phyloP scores from a whole-genome alignment of 164 flowering plant genomes.

The Liriodendron chinense region DNA sequence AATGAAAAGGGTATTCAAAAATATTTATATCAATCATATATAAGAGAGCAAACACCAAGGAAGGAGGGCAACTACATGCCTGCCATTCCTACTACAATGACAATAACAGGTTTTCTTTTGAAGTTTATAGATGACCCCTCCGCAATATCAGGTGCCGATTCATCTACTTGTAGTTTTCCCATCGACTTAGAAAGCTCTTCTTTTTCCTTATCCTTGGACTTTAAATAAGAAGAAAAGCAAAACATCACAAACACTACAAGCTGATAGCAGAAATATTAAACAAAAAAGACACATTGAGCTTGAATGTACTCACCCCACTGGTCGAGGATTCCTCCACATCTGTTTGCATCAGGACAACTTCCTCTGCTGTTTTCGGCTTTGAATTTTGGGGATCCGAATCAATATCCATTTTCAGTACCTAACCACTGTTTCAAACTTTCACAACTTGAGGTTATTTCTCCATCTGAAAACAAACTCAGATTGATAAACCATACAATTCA shows the following conservation, averaged over 20 bases:
- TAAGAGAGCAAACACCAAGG: background rate
- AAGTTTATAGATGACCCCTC: constrained; percentile 35
- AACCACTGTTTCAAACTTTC: too few species aligned
- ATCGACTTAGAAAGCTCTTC: constrained; percentile 57
- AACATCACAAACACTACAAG: background rate
- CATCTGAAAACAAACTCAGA: background rate
- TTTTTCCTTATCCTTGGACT: constrained; percentile 37
- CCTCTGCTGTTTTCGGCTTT: constrained; percentile 15
- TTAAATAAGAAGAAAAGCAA: constrained; percentile 6
- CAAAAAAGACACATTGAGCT: background rate
- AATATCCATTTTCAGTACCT: constrained; percentile 28
- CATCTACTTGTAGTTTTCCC: constrained; percentile 52
- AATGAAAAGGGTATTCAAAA: background rate
- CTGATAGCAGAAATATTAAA: background rate
- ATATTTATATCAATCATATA: background rate
- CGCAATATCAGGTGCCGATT: constrained; percentile 30
- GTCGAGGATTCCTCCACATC: constrained; percentile 21
- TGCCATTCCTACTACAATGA: constrained; percentile 95
- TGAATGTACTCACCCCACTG: constrained; percentile 7
- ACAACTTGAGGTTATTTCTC: background rate
- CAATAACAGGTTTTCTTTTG: constrained; percentile 77
- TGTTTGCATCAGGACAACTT: constrained; percentile 24
- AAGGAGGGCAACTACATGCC: constrained; percentile 31
- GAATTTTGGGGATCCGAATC: constrained; percentile 18
- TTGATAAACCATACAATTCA: background rate